Evolutionary conservation across 2,329 filamentous ascomycete species (phyloP), one percentile per base, ranked within the genome.

Genomic region (Scytalidium sp.): DNA sequence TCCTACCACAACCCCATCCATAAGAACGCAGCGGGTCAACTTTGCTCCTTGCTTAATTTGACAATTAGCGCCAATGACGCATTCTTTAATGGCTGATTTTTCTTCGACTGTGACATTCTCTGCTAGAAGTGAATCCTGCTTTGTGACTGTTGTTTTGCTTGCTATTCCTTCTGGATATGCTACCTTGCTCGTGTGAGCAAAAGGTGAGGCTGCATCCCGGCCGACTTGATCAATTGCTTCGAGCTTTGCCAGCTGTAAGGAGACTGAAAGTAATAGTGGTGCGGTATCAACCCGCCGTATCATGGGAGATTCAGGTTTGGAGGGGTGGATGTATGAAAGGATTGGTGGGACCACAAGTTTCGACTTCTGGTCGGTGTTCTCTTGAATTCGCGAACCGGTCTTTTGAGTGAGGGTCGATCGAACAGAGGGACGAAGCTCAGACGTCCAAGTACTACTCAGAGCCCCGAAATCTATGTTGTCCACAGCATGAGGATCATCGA

Each of bases 71-170:
- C 94, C 94, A 39, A 99, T 83, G 23, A 97, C 90, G 32, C 79
- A 87, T 68, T 96, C 90, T 68, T 96, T 97, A 71, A 99, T 88
- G n/a, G 91, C 87, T 20, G 84, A 86, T 66, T 93, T 93, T 60
- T 93, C 89, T 63, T 93, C 89, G 0, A 97, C 84, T 1, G 85
- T 90, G 39, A 95, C 90, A 62, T 97, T 97, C 50, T 93, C 88
- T 1, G 83, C 93, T 32, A 97, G 81, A 2, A 97, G 77, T 56
- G 84, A 89, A 71, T 97, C 93, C 43, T 82, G 78, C 59, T 86
- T 83, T 19, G 89, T 91, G 49, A 97, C 88, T 3, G 90, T 94
- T 43, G 88, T 91, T 47, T 86, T 84, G 27, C 83, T 76, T 49
- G 91, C 90, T 27, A 97, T 84, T 20, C 87, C 87, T 49, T 90